phyloP scores from a whole-genome alignment of 495 filamentous ascomycete genomes.

The Neurospora sp. region DNA sequence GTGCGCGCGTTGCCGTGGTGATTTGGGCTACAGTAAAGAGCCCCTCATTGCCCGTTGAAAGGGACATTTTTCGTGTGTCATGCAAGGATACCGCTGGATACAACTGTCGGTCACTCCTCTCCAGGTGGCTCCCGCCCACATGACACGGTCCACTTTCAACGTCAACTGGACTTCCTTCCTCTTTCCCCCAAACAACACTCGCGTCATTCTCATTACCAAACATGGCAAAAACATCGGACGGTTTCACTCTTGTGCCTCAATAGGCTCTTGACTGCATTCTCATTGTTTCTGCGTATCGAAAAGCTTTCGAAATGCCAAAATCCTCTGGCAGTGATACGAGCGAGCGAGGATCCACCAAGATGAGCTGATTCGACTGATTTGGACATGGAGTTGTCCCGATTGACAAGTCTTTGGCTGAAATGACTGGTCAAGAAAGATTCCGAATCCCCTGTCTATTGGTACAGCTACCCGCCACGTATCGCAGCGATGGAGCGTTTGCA shows the following conservation, averaged over 20 bases:
- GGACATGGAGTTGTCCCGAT: neutral
- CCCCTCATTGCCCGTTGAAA: neutral
- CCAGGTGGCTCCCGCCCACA: neutral
- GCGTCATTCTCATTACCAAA: neutral
- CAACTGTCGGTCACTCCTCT: too few species aligned
- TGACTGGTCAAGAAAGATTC: neutral
- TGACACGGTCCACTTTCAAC: neutral
- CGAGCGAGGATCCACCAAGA: neutral
- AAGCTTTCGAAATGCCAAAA: neutral
- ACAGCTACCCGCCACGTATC: neutral
- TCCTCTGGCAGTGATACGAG: neutral
- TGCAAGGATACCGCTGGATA: neutral
- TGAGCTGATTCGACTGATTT: neutral
- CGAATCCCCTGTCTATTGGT: neutral
- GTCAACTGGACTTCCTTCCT: neutral
- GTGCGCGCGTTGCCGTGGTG: neutral
- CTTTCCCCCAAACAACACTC: neutral
- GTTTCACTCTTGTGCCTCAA: neutral
- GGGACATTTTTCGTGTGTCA: neutral
- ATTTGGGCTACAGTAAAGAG: neutral
- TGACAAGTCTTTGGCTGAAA: neutral
- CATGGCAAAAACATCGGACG: neutral
- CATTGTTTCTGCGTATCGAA: neutral
- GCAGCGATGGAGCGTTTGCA: neutral
- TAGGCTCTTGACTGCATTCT: neutral